Evolutionary conservation across 345 rosid genomes (phyloP), one percentile per base, ranked within the genome.

Genomic region (Iberis pinnata): DNA sequence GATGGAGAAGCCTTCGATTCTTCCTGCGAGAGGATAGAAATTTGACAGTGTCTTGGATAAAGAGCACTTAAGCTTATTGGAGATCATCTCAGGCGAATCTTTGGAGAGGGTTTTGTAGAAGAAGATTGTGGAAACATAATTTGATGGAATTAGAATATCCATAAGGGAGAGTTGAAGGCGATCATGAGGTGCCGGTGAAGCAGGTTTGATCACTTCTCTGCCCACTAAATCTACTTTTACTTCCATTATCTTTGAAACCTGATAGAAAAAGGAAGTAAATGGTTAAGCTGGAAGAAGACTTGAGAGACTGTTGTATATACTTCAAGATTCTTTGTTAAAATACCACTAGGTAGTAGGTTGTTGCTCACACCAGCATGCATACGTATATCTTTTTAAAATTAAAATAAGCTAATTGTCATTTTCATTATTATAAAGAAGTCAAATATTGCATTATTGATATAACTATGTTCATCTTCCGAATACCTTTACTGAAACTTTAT

Each of bases 1-100:
- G 9, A 75, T 49, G 10, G 42, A 67, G 6, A 12, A n/a, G 13
- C 65, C 69, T 37, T 68, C 69, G 35, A 79, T 45, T n/a, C 66
- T 52, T n/a, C 82, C 88, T 0, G 84, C 71, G 2, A 79, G 49
- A 1, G 79, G 82, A 62, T 73, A 75, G 70, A 65, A 81, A 7
- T 32, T 60, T 12, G 56, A 43, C 3, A 81, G 72, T 29, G 58
- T 64, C 37, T 68, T 17, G 0, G 84, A 72, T 2, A 76, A 11
- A 40, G 82, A 82, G 31, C 39, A 45, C 61, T 64, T 79, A 2
- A 60, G 56, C 0, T 4, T 44, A 1, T 0, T 1, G 8, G 53
- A n/a, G 13, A 22, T 33, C 20, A 8, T 48, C 19, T 36, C 64
- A 3, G 55, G 12, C 16, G 49, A 25, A 27, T 58, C 53, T 11